Base-by-base conservation (phyloP, 1,284 basidiomycete species). In the Boletus holoroseus region DNA sequence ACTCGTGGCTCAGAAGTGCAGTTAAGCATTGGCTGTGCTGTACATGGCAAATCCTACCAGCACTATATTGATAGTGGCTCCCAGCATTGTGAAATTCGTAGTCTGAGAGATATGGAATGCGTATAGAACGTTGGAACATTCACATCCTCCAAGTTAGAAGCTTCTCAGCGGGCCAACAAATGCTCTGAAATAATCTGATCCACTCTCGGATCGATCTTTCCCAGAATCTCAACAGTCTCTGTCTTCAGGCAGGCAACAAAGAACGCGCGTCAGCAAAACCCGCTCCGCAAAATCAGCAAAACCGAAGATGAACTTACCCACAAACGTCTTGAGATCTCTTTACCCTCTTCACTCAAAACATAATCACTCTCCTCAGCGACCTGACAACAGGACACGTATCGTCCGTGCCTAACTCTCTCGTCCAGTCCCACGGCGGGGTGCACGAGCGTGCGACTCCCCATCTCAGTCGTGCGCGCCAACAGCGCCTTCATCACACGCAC, bases 401-500 rank as follows among this genome's bases (percentile, higher is more conserved):
- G 57, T 15, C 63, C 66, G 26, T 65, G 67, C 36, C 67, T 61
- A 5, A 24, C 26, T 39, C 51, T 51, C 39, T 58, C 62, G 3
- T 50, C 54, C 7, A 42, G 54, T 39, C 55, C 62, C 34, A 68
- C 54, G 7, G 55, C 62, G 7, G 63, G 47, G 37, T 68, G 59
- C 13, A 66, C 58, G 13, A 68, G 58, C 15, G 63, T 59, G 48
- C 57, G 58, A 54, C 68, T 62, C 8, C 71, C 71, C 11, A 58
- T 38, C 37, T 70, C 68, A 1, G 64, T 61, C 15, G 60, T 54
- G 30, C 66, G 62, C 3, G 64, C 66, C 3, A 72, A 3, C 3
- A 57, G 35, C 0, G 39, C 31, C 41, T 64, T 67, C 5, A 1
- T 7, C 38, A 44, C 22, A 11, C 31, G 27, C 20, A 60, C 0